Conservation (phyloP, 371 early-diverging fungal genomes). For the Actinomucor elegans region DNA sequence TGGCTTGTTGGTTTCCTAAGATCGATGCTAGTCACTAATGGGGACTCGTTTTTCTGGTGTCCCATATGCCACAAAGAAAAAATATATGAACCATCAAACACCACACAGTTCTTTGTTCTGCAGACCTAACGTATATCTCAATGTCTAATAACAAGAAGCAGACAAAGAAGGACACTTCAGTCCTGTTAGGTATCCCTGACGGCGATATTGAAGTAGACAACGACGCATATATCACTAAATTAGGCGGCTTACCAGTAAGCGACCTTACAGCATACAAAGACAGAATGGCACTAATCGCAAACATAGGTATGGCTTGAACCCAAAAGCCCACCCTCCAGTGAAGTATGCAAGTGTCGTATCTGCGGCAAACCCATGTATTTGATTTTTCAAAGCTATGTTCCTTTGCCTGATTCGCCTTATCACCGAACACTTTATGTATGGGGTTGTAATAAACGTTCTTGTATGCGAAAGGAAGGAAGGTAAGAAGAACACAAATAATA, state of each 20-base stretch:
- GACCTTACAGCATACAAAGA: too few species aligned
- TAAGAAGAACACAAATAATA: constrained; percentile 16
- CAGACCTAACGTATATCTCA: not conserved
- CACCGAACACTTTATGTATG: constrained; percentile 79
- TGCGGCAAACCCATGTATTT: constrained; percentile 64
- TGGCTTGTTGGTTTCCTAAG: too few species aligned
- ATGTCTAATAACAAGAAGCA: constrained; percentile 16
- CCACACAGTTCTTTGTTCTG: too few species aligned
- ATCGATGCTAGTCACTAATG: too few species aligned
- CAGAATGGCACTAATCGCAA: too few species aligned
- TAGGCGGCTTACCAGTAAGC: constrained; percentile 72
- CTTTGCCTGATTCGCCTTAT: constrained; percentile 69
- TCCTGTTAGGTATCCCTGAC: constrained; percentile 69
- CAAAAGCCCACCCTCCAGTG: constrained; percentile 18
- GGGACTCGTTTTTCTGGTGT: too few species aligned
- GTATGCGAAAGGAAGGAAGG: constrained; percentile 72
- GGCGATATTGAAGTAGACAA: constrained; percentile 55
- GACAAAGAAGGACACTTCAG: constrained; percentile 18
- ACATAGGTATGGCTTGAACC: constrained; percentile 46
- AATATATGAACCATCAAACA: too few species aligned
- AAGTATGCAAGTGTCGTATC: constrained; percentile 24
- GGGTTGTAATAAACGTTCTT: constrained; percentile 72
- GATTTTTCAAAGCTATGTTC: constrained; percentile 74
- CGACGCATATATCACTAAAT: constrained; percentile 68
- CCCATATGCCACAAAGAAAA: too few species aligned